These are phyloP conservation scores for Alloteropsis semialata DNA, from an alignment of 176 grass and related monocot genomes.

Conservation along the genomic window DNA sequence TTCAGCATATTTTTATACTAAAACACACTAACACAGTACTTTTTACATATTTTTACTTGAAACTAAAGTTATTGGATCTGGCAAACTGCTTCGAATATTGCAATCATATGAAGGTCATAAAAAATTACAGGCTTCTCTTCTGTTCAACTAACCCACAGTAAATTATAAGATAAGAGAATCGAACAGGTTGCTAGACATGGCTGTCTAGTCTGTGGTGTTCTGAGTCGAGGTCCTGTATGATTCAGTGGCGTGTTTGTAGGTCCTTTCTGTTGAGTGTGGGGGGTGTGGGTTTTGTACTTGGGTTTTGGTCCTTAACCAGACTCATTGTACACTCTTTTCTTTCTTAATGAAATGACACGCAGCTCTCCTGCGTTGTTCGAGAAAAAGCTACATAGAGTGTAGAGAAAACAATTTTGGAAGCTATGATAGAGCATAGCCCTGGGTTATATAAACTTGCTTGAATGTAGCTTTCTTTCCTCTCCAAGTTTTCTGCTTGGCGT, in stretches of 20 bases:
- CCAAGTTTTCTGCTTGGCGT: conserved; percentile 8
- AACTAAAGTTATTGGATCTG: conserved; percentile 20
- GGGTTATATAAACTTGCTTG: background rate
- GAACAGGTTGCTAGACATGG: no score
- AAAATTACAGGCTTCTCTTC: background rate
- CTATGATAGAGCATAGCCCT: background rate
- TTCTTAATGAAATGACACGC: no score
- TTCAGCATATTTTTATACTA: background rate
- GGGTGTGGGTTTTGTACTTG: no score
- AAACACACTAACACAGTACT: background rate
- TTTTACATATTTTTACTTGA: background rate
- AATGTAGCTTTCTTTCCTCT: background rate
- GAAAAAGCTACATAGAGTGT: background rate
- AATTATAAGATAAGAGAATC: no score
- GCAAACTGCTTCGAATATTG: background rate
- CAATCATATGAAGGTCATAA: background rate
- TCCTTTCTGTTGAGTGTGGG: no score
- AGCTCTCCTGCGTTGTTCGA: no score
- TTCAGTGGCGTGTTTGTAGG: no score
- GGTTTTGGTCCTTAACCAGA: no score
- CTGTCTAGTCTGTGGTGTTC: no score
- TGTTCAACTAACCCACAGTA: no score
- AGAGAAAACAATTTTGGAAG: background rate
- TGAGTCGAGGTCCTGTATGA: no score
- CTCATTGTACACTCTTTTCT: no score